Evolutionary conservation across 169 alveolate genomes (phyloP), one percentile per base, ranked within the genome.

Genomic region (Pseudocohnilembus persalinus): DNA sequence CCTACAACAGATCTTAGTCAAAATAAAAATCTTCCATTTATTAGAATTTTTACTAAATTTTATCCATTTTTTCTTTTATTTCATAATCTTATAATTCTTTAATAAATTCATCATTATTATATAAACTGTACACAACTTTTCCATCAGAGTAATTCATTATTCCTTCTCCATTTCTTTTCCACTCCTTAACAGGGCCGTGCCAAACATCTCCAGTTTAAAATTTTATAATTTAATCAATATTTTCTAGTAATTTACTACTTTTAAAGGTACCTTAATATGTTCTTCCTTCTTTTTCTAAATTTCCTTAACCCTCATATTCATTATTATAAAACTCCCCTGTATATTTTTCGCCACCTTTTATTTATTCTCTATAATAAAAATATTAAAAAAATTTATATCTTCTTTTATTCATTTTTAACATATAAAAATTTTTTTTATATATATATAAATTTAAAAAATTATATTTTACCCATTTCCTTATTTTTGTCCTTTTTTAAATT

Each of bases 121-220:
- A 79, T 25, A 63, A 27, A 34, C 76, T 75, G n/a, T 79, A 34
- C 29, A 29, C 33, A 49, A 79, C 28, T 63, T 34, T n/a, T 25
- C 84, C 84, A 79, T 79, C 84, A n/a, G 31, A 29, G 29, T 79
- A 29, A 20, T 75, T 28, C 34, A 49, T n/a, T 4, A 79, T 28
- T n/a, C 84, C 84, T 63, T 79, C 84, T 63, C 84, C 84, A n/a
- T 79, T 34, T 11, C 29, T 64, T n/a, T 63, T 16, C 76, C 76
- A 79, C 34, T 79, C 20, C 29, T 79, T 49, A 27, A 79, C 64
- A n/a, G 20, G 15, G 6, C 84, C 84, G 30, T 31, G 29, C 28
- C 64, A 79, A 0, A 79, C 76, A 79, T 64, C 76, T 49, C 84
- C 84, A 64, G 34, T 64, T 1, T 79, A 25, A 63, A 34, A 79